Evolutionary conservation across 148 eudicot genomes (phyloP).

Genomic region (Fagopyrum homotropicum): DNA sequence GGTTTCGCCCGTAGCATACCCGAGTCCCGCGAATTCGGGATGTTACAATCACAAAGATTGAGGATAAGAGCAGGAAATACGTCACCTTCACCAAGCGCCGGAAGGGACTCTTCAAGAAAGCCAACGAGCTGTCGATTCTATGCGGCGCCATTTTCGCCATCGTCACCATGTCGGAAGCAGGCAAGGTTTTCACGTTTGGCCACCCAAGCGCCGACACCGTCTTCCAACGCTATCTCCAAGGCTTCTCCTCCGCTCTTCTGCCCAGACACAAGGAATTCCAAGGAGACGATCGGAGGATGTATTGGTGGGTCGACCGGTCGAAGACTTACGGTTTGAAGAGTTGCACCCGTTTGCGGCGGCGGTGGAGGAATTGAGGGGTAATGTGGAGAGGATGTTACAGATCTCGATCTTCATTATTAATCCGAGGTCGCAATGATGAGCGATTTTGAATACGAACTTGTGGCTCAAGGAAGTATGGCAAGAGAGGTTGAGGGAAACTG

Average conservation of each 20-base stretch:
- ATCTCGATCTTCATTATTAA: background rate
- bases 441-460: too few relatives aligned
- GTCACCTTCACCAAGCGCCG: conserved; percentile 14
- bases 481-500: too few relatives aligned
- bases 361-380: background rate
- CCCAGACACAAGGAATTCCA: background rate
- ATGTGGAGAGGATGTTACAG: background rate
- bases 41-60: background rate
- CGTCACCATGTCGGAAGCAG: conserved; percentile 10
- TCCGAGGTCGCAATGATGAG: background rate
- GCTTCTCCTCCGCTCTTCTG: background rate
- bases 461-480: background rate
- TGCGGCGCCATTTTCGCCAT: conserved; percentile 9
- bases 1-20: too few relatives aligned
- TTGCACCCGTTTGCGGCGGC: background rate
- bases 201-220: conserved; percentile 4
- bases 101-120: conserved; percentile 10
- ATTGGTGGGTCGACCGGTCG: conserved; percentile 4
- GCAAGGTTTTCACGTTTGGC: conserved; percentile 13
- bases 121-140: conserved; percentile 8
- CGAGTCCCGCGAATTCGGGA: too few relatives aligned
- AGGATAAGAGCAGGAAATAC: conserved; percentile 12
- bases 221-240: conserved; percentile 1
- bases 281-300: background rate
- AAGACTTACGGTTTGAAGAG: background rate